Conservation (phyloP, 2,329 filamentous ascomycete genomes). For the Aspergillus awamori region DNA sequence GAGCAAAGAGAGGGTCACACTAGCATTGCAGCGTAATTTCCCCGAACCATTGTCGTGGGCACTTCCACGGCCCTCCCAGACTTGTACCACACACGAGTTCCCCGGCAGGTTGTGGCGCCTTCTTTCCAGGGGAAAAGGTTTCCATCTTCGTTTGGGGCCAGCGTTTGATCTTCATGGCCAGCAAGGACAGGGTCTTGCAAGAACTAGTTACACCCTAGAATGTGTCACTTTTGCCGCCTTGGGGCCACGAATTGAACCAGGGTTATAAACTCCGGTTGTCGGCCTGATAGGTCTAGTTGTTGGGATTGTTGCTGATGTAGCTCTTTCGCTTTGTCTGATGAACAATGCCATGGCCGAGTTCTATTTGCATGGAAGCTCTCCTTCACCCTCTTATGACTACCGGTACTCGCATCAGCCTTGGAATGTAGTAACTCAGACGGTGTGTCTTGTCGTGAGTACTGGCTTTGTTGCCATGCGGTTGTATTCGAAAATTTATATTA, state of each 20-base stretch:
- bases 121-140: neutral
- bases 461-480: slow-evolving; percentile 24
- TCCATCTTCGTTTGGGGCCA: too few species aligned
- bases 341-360: neutral
- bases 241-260: neutral
- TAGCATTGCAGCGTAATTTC: neutral
- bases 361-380: neutral
- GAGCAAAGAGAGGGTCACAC: neutral
- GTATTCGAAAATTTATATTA: slow-evolving; percentile 33
- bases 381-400: slow-evolving; percentile 12
- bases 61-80: neutral
- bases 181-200: neutral
- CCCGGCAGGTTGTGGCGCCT: neutral
- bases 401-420: slow-evolving; percentile 17
- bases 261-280: neutral
- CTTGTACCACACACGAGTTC: slow-evolving; percentile 4
- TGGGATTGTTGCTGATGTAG: neutral
- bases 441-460: slow-evolving; percentile 24
- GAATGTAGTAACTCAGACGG: slow-evolving; percentile 23
- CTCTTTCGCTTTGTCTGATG: neutral
- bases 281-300: neutral
- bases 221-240: neutral
- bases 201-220: neutral
- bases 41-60: neutral
- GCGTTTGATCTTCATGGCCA: neutral